Evolutionary conservation across 495 filamentous ascomycete genomes (phyloP), one percentile per base, ranked within the genome.

Genomic region (Aspergillus coremiiformis): DNA sequence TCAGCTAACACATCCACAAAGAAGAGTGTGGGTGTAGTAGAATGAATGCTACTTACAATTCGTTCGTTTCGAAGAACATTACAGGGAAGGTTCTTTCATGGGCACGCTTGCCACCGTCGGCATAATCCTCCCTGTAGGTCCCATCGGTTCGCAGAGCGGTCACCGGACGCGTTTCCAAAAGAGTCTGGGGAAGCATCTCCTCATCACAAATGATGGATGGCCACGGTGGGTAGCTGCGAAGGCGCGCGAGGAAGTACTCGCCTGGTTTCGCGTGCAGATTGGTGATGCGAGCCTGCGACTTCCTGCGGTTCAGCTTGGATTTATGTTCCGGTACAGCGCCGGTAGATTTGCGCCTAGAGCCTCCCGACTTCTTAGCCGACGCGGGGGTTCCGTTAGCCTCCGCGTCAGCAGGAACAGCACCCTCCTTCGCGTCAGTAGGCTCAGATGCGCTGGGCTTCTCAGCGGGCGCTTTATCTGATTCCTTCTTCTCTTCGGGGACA

Each of bases 11-110:
- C 39, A 35, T 22, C 7, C 43, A 30, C 10, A 17, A 12, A 19
- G 9, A 37, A 42, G 7, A n/a, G n/a, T n/a, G n/a, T n/a, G n/a
- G n/a, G 20, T 21, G 9, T 33, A 41, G 24, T 33, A 17, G 7
- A 17, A 12, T 15, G 27, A 21, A 22, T 17, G 42, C 7, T 9
- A 83, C 90, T 78, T 73, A 96, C 91, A 96, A 96, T 76, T 96
- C 89, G 65, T 96, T 94, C 48, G 90, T 94, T 52, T 83, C 76
- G 49, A 96, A 73, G 68, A 93, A 96, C 90, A 95, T 95, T 55
- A 96, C 83, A 2, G 91, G 89, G 65, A 86, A 96, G 5, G 86
- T 90, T 37, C 91, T 79, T 66, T 95, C 89, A 33, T 82, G 78
- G 15, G 76, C 84, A 49, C 89, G 85, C 73, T 89, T 90, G 53